Evolutionary conservation across 1,284 basidiomycete species (phyloP), one percentile per base, ranked within the genome.

Genomic region (Tilletia caries): DNA sequence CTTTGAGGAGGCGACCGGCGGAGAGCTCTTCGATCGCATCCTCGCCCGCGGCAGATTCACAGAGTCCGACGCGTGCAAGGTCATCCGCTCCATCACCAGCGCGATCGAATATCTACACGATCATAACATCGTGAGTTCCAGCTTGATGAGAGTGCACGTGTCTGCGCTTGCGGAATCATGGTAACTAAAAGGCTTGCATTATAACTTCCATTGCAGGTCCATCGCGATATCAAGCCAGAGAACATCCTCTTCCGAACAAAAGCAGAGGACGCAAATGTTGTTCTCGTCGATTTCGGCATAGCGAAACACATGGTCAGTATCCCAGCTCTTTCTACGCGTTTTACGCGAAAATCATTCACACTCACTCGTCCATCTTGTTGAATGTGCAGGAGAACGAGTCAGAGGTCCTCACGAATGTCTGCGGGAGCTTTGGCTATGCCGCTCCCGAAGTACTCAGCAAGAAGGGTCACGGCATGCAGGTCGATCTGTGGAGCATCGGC

Each of bases 401-500:
- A 41, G 91, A 95, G 79, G 89, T 91, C 71, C 85, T 98, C 1
- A 89, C 88, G 29, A 89, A 89, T 0, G 85, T 95, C 1, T 95
- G 94, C 0, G 95, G 95, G 0, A 92, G 90, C 75, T 90, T 95
- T 72, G 95, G 95, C 0, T 98, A 98, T 79, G 92, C 95, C 25
- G 94, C 95, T 1, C 83, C 82, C 32, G 95, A 98, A 83, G 91
- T 98, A 4, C 86, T 98, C 32, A 88, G 87, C 71, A 90, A 91
- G 76, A 84, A 87, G 48, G 92, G 92, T 0, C 94, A 98, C 80
- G 91, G 93, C 43, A 93, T 93, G 82, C 89, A 92, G 5, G 94
- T 97, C 12, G 95, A 98, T 83, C 85, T 95, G 50, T 98, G 95
- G 95, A 90, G 91, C 65, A 90, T 90, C 12, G 95, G 95, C 0